These are phyloP conservation scores for Acanthamoeba castellanii DNA, from an alignment of 208 protist genomes.

Conservation along the genomic window DNA sequence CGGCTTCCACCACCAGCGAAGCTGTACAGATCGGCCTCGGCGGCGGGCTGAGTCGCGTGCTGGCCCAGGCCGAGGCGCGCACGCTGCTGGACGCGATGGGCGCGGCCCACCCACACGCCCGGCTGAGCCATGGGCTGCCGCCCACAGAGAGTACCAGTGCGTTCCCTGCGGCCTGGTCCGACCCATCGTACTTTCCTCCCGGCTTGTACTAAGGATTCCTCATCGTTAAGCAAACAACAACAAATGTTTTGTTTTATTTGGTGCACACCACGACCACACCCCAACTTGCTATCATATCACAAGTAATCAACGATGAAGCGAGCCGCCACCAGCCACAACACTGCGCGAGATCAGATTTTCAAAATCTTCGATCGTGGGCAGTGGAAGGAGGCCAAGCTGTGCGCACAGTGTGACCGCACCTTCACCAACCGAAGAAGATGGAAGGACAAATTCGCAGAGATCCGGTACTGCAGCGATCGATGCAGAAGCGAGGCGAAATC, in stretches of 20 bases:
- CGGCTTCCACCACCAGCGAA: background rate
- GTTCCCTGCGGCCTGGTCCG: background rate
- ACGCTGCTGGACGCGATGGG: background rate
- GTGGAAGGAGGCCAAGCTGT: conserved; percentile 46
- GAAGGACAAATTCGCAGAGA: background rate
- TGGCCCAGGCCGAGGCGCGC: background rate
- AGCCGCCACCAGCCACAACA: too few relatives aligned
- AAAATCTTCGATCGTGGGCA: background rate
- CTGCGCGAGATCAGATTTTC: too few relatives aligned
- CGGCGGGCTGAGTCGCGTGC: background rate
- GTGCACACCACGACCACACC: too few relatives aligned
- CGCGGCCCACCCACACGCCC: background rate
- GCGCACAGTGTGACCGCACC: background rate
- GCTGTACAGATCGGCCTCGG: background rate
- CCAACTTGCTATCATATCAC: too few relatives aligned
- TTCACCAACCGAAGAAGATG: conserved; percentile 33
- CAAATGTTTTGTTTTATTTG: too few relatives aligned
- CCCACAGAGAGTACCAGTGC: background rate
- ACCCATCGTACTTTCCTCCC: background rate
- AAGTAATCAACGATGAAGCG: too few relatives aligned
- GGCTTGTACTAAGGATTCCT: background rate
- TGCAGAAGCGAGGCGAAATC: background rate
- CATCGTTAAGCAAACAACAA: too few relatives aligned
- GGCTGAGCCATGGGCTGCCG: background rate
- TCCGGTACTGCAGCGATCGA: background rate